Percentiles rank a stretch among this genome's conserved stretches.
These are phyloP conservation scores for Pichia sporocuriosa DNA, from an alignment of 805 yeast species.

Conservation along the genomic window DNA sequence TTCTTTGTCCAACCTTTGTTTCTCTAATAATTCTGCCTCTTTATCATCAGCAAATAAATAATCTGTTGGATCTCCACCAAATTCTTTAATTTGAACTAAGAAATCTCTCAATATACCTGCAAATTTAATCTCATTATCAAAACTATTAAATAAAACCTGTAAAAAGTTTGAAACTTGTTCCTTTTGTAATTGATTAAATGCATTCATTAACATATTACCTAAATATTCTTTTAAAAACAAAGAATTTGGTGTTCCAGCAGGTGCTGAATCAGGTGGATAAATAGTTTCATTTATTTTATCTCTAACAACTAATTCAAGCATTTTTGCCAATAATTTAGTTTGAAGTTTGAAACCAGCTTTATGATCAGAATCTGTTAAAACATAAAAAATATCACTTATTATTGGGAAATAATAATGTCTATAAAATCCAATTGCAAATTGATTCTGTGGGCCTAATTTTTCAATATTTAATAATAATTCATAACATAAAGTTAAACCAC, in stretches of 20 bases:
- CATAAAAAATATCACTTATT: slow-evolving; percentile 85
- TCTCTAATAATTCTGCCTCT: slow-evolving; percentile 68
- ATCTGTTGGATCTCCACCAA: slow-evolving; percentile 93
- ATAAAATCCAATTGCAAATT: slow-evolving; percentile 80
- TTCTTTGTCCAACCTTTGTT: slow-evolving; percentile 63
- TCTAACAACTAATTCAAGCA: slow-evolving; percentile 77
- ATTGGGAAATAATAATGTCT: slow-evolving; percentile 84
- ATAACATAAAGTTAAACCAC: slow-evolving; percentile 76
- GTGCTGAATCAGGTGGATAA: slow-evolving; percentile 73
- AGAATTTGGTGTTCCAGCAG: slow-evolving; percentile 77
- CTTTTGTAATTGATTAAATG: slow-evolving; percentile 86
- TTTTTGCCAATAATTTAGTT: slow-evolving; percentile 72
- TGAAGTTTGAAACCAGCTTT: slow-evolving; percentile 92
- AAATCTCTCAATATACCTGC: slow-evolving; percentile 87
- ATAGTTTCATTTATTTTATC: slow-evolving; percentile 70
- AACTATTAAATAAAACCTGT: slow-evolving; percentile 64
- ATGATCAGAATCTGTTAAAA: slow-evolving; percentile 94
- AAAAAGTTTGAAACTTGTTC: slow-evolving; percentile 81
- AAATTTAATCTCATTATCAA: slow-evolving; percentile 69
- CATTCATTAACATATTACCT: slow-evolving; percentile 72
- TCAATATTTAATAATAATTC: slow-evolving; percentile 85
- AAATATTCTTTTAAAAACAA: slow-evolving; percentile 73
- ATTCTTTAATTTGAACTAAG: slow-evolving; percentile 90
- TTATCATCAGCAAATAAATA: slow-evolving; percentile 91
- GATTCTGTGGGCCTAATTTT: slow-evolving; percentile 51